Evolutionary conservation across 208 protist species (phyloP).

Genomic region (Porcisia hertigi): DNA sequence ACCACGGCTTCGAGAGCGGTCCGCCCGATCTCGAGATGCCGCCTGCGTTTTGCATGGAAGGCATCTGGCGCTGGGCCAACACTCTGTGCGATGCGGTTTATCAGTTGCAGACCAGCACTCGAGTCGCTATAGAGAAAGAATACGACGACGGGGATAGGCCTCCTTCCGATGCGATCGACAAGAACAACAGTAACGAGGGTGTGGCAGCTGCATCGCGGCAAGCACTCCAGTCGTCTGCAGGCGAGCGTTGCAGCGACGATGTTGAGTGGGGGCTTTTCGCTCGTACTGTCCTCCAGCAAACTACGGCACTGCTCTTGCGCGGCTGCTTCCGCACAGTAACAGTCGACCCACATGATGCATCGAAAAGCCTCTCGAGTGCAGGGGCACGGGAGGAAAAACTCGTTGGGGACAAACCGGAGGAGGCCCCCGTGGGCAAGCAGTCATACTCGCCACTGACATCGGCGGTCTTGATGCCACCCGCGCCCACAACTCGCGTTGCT

Average conservation of each 20-base stretch:
- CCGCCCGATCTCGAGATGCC: constrained; percentile 6
- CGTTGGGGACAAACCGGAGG: neutral
- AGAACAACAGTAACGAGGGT: neutral
- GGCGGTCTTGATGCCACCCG: neutral
- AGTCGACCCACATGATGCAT: neutral
- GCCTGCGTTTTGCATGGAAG: neutral
- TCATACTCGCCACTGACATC: neutral
- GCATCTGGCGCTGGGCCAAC: constrained; percentile 10
- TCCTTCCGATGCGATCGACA: neutral
- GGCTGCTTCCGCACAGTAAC: constrained; percentile 15
- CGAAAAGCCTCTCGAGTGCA: neutral
- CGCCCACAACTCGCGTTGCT: constrained; percentile 3
- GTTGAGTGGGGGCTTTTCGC: constrained; percentile 15
- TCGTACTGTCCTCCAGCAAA: constrained; percentile 13
- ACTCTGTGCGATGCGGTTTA: constrained; percentile 16
- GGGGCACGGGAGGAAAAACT: neutral
- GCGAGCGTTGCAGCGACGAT: neutral
- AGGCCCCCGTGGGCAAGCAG: neutral
- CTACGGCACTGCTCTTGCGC: constrained; percentile 13
- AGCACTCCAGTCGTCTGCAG: neutral
- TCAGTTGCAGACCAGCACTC: constrained; percentile 12
- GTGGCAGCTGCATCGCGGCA: neutral
- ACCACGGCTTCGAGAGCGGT: neutral
- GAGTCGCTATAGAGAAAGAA: neutral
- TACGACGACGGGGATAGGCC: neutral